phyloP scores from a whole-genome alignment of 345 rosid genomes.

The Hibiscus trionum region DNA sequence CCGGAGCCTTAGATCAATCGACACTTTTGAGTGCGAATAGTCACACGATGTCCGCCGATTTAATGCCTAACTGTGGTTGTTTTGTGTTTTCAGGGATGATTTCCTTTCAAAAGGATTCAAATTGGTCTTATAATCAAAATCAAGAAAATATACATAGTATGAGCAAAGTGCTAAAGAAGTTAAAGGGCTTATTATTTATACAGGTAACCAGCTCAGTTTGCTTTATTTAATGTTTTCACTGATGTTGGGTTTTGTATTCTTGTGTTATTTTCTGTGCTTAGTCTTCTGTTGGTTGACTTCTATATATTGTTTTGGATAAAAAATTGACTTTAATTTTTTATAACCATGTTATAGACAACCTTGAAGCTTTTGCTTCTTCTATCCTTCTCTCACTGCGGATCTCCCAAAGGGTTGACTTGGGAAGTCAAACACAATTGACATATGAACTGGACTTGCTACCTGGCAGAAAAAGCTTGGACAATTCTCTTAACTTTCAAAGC shows the following conservation, averaged over 20 bases:
- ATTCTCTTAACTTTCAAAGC: background rate
- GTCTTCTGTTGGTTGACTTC: background rate
- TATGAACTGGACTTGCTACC: background rate
- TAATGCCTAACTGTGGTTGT: background rate
- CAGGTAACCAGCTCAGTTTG: background rate
- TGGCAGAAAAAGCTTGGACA: background rate
- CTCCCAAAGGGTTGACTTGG: background rate
- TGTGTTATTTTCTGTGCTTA: background rate
- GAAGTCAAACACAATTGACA: background rate
- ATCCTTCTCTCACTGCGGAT: background rate
- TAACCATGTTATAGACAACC: background rate
- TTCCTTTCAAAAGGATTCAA: slow-evolving; percentile 57
- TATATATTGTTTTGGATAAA: background rate
- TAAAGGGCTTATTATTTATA: slow-evolving; percentile 1
- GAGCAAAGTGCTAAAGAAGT: slow-evolving; percentile 8
- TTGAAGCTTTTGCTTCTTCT: background rate
- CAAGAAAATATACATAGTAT: background rate
- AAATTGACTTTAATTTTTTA: background rate
- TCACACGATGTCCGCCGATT: too few relatives aligned
- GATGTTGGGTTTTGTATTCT: background rate
- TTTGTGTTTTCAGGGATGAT: slow-evolving; percentile 37
- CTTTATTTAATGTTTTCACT: background rate
- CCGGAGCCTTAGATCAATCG: too few relatives aligned
- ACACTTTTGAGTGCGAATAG: too few relatives aligned
- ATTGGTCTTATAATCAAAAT: slow-evolving; percentile 32